Evolutionary conservation across 2,329 filamentous ascomycete genomes (phyloP).

Genomic region (Macroventuria anomochaeta): DNA sequence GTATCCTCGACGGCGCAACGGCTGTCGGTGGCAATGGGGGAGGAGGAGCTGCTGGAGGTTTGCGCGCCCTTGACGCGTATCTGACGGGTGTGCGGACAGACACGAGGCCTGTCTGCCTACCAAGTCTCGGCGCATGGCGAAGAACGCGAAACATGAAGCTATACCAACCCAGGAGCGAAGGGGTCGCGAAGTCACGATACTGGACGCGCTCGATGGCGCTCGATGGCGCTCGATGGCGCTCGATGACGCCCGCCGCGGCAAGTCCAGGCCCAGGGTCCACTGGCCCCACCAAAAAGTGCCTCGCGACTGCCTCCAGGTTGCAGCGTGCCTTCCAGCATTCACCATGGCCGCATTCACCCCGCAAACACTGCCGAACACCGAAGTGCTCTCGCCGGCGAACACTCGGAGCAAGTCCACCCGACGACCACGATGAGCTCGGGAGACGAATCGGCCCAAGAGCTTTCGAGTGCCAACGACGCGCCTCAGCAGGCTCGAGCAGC

Average conservation of each 20-base stretch:
- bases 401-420: neutral
- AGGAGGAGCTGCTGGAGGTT: conserved; percentile 1
- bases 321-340: conserved; percentile 9
- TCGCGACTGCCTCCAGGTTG: neutral
- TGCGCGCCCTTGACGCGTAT: conserved; percentile 26
- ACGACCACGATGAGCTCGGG: conserved; percentile 25
- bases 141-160: conserved; percentile 40
- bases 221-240: conserved; percentile 20
- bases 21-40: conserved; percentile 16
- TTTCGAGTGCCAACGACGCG: conserved; percentile 8
- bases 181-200: conserved; percentile 26
- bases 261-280: conserved; percentile 1
- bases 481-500: conserved; percentile 5
- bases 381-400: neutral
- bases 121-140: conserved; percentile 40
- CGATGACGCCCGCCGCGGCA: conserved; percentile 19
- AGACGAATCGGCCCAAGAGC: conserved; percentile 8
- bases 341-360: conserved; percentile 19
- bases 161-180: conserved; percentile 22
- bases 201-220: conserved; percentile 14
- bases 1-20: conserved; percentile 51
- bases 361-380: neutral
- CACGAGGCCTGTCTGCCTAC: conserved; percentile 19
- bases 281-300: conserved; percentile 17
- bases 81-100: conserved; percentile 16